Evolutionary conservation across 208 protist species (phyloP), one percentile per base, ranked within the genome.

Genomic region (Leishmania guyanensis): DNA sequence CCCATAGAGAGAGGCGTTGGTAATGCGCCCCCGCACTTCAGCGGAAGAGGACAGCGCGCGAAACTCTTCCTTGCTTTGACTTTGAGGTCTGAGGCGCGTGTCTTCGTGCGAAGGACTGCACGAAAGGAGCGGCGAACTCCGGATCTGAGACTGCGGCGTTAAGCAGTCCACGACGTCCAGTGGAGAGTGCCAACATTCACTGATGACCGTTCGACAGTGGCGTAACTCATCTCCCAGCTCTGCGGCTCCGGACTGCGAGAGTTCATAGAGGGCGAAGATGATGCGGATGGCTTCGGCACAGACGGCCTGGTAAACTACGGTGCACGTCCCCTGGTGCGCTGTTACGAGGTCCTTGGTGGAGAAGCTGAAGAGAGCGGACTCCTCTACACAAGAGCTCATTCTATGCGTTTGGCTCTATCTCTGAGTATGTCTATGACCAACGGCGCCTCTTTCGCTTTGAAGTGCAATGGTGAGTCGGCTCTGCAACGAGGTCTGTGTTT

Each of bases 281-380:
- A 84, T 71, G 26, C 79, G 80, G 58, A 83, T 62, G 3, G 84
- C 84, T 39, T 87, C 79, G 0, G 72, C 64, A 29, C 79, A 81
- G 12, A 87, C 56, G 39, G 84, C 84, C 26, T 70, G 26, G 69
- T 82, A 76, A 60, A 84, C 26, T 36, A 68, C 53, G 5, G 62
- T 36, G 50, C 79, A 86, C 36, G 78, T 51, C 39, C 69, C 78
- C 3, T 74, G 60, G 33, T 75, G 62, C 26, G 78, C 39, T 16
- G 3, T 33, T 20, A 16, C 10, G 14, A 16, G 48, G 56, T 0
- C 51, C 10, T 16, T 16, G 16, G 46, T n/a, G 26, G 64, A 33
- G 0, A 29, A 65, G 33, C 9, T 77, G 8, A 29, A 33, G 17
- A 66, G 39, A 36, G 9, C 29, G 53, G 56, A 36, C 9, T 58